Percentiles rank a stretch among this genome's conserved stretches.
phyloP scores from a whole-genome alignment of 108 stramenopile species.

The Nitzschia palea region DNA sequence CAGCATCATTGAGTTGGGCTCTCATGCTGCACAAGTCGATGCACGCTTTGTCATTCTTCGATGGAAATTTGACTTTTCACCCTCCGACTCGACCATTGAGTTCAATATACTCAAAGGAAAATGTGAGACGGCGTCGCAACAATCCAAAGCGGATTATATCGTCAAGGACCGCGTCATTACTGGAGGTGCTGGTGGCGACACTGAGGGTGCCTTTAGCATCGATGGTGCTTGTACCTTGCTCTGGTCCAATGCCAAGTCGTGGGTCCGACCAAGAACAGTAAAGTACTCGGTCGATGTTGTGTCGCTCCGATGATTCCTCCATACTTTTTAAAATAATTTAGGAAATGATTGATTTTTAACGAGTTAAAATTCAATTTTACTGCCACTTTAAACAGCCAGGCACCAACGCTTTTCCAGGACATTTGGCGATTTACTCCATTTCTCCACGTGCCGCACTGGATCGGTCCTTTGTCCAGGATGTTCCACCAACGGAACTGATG shows the following conservation, averaged over 20 bases:
- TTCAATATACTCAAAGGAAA: constrained; percentile 79
- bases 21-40: constrained; percentile 41
- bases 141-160: constrained; percentile 53
- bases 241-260: constrained; percentile 83
- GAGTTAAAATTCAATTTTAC: no score
- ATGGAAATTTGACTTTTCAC: constrained; percentile 87
- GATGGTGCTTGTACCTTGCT: constrained; percentile 79
- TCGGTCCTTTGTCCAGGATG: constrained; percentile 94
- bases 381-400: no score
- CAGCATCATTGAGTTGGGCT: constrained; percentile 47
- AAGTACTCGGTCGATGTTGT: constrained; percentile 74
- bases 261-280: constrained; percentile 83
- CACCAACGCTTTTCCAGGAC: no score
- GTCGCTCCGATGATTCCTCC: constrained; percentile 54
- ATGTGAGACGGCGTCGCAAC: constrained; percentile 53
- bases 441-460: constrained; percentile 78
- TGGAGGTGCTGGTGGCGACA: constrained; percentile 83
- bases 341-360: no score
- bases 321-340: no score
- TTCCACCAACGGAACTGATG: constrained; percentile 94
- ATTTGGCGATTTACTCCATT: constrained; percentile 21
- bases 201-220: constrained; percentile 68
- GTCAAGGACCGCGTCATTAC: constrained; percentile 56
- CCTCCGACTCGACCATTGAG: constrained; percentile 57
- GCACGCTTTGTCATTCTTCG: constrained; percentile 54